phyloP scores from a whole-genome alignment of 1,139 yeast genomes.

The Citeromyces hawaiiensis region DNA sequence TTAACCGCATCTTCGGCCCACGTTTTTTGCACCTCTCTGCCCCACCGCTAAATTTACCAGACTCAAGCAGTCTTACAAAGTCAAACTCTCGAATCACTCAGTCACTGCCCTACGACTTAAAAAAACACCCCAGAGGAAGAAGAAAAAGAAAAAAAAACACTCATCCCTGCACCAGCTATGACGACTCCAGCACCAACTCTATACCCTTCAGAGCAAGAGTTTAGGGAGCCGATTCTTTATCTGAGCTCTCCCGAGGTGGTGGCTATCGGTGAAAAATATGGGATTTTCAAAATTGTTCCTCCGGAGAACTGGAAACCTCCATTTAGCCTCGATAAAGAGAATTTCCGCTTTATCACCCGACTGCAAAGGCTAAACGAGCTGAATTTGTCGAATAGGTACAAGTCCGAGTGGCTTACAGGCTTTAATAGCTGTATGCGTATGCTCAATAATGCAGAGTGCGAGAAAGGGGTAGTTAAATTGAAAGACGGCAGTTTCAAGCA shows the following conservation, averaged over 20 bases:
- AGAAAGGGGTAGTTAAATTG: constrained; percentile 12
- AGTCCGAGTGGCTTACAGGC: constrained; percentile 48
- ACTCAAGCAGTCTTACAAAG: too few relatives aligned
- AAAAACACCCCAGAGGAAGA: too few relatives aligned
- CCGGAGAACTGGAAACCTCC: constrained; percentile 44
- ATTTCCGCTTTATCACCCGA: constrained; percentile 51
- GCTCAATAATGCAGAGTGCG: constrained; percentile 18
- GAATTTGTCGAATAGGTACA: constrained; percentile 46
- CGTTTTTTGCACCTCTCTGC: too few relatives aligned
- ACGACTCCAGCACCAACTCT: constrained; percentile 17
- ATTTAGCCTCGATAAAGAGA: constrained; percentile 33
- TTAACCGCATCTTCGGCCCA: too few relatives aligned
- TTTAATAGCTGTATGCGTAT: constrained; percentile 41
- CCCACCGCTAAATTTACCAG: too few relatives aligned
- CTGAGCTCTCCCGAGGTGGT: constrained; percentile 36
- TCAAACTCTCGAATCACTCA: too few relatives aligned
- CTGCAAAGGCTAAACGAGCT: constrained; percentile 52
- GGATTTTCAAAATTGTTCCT: constrained; percentile 54
- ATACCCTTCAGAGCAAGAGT: constrained; percentile 39
- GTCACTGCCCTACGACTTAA: too few relatives aligned
- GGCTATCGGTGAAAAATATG: constrained; percentile 42
- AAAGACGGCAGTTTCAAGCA: constrained; percentile 9
- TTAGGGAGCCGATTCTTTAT: constrained; percentile 47
- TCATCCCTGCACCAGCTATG: background rate
- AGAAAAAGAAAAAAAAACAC: too few relatives aligned